Percentiles rank a stretch among this genome's conserved stretches.
Evolutionary conservation across 768 basidiomycete species (phyloP).

Genomic region (Omphalotus guepiniiformis): DNA sequence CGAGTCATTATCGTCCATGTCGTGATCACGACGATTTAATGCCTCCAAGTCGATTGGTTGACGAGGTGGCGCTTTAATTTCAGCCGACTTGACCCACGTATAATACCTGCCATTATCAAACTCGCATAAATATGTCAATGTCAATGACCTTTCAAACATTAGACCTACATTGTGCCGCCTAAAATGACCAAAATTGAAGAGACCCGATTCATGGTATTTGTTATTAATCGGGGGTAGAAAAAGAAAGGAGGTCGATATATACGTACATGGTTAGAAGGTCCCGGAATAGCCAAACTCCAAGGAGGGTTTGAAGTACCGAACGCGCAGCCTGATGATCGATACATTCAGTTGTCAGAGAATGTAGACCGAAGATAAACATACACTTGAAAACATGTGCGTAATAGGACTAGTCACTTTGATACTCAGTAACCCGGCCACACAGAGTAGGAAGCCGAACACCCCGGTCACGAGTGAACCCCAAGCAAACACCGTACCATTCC

Average conservation of each 20-base stretch:
- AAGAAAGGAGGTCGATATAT: background rate
- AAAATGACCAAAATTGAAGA: slow-evolving; percentile 65
- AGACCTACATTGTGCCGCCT: slow-evolving; percentile 56
- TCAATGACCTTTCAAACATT: background rate
- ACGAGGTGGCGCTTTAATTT: slow-evolving; percentile 9
- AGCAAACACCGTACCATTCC: slow-evolving; percentile 51
- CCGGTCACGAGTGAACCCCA: slow-evolving; percentile 70
- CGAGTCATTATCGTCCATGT: slow-evolving; percentile 15
- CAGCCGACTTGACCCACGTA: slow-evolving; percentile 39
- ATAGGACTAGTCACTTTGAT: slow-evolving; percentile 82
- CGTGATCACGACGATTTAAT: background rate
- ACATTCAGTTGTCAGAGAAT: slow-evolving; percentile 9
- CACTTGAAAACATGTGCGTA: slow-evolving; percentile 82
- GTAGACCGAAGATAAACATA: slow-evolving; percentile 31
- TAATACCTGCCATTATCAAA: slow-evolving; percentile 38
- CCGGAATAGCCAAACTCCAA: slow-evolving; percentile 73
- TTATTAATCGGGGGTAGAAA: slow-evolving; percentile 5
- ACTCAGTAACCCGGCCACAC: slow-evolving; percentile 72
- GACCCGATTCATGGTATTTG: slow-evolving; percentile 50
- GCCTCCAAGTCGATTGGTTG: slow-evolving; percentile 1
- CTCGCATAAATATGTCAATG: background rate
- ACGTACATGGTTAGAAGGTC: slow-evolving; percentile 73
- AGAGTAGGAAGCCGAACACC: slow-evolving; percentile 77
- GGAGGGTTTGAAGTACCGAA: slow-evolving; percentile 78
- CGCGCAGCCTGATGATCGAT: slow-evolving; percentile 57